These are phyloP conservation scores for Cairneyella variabilis DNA, from an alignment of 495 filamentous ascomycete species.

Conservation along the genomic window DNA sequence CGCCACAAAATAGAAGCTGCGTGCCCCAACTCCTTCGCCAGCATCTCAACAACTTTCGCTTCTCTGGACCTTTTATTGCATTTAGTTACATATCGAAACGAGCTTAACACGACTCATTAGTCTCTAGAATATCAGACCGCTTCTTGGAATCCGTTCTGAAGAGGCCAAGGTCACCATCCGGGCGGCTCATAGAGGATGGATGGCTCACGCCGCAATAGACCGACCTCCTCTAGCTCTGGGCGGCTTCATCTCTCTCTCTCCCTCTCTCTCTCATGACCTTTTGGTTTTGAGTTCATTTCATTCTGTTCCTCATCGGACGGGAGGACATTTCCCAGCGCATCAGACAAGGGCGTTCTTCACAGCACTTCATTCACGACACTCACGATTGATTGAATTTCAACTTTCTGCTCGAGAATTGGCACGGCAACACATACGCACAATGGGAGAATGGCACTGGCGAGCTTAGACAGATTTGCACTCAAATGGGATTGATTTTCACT, in stretches of 20 bases:
- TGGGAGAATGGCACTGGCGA: slow-evolving; percentile 1
- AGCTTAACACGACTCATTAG: too few relatives aligned
- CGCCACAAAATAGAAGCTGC: not conserved
- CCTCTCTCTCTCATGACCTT: slow-evolving; percentile 2
- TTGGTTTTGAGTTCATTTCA: not conserved
- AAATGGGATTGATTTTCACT: too few relatives aligned
- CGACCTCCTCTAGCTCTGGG: not conserved
- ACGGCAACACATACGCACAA: too few relatives aligned
- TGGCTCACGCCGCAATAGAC: slow-evolving; percentile 1
- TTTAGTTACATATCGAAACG: not conserved
- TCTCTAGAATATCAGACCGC: too few relatives aligned
- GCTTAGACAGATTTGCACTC: slow-evolving; percentile 15
- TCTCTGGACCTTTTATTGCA: not conserved
- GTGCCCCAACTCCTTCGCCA: not conserved
- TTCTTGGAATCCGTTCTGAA: too few relatives aligned
- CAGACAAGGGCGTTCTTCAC: slow-evolving; percentile 8
- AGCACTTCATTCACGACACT: slow-evolving; percentile 10
- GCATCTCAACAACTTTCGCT: not conserved
- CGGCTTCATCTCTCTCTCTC: too few relatives aligned
- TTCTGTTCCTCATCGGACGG: too few relatives aligned
- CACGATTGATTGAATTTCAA: too few relatives aligned
- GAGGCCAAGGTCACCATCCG: too few relatives aligned
- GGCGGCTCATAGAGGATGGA: not conserved
- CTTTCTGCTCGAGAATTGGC: too few relatives aligned
- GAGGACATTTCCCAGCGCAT: slow-evolving; percentile 9